These are phyloP conservation scores for Arthrobotrys iridis DNA, from an alignment of 2,329 filamentous ascomycete genomes.

Conservation along the genomic window DNA sequence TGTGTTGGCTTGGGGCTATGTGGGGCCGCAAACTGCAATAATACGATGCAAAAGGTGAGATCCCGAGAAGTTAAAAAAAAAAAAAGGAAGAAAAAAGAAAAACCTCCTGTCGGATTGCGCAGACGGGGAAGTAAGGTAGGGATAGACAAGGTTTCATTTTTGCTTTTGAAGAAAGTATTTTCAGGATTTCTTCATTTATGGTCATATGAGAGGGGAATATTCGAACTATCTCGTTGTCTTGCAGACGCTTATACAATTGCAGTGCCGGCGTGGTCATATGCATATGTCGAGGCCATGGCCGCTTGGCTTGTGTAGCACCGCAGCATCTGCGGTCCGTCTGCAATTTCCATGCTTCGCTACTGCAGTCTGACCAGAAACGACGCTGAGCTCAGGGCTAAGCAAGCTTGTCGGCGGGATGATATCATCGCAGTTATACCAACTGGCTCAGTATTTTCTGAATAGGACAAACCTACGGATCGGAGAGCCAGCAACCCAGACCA, in stretches of 20 bases:
- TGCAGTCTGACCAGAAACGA: not conserved
- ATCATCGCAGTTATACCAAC: not conserved
- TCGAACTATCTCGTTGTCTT: not conserved
- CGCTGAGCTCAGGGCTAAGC: not conserved
- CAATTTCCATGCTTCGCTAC: not conserved
- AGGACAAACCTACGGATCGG: not conserved
- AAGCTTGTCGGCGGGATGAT: not conserved
- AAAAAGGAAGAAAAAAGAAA: conserved; percentile 17
- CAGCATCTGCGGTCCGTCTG: not conserved
- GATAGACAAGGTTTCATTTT: conserved; percentile 21
- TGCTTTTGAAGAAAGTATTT: conserved; percentile 16
- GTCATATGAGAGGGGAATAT: no score
- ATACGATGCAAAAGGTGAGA: conserved; percentile 30
- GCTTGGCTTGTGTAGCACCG: not conserved
- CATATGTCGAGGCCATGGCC: not conserved
- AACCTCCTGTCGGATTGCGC: not conserved
- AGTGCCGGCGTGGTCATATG: not conserved
- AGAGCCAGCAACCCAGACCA: not conserved
- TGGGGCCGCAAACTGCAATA: conserved; percentile 31
- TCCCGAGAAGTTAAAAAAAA: conserved; percentile 26
- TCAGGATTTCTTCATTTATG: not conserved
- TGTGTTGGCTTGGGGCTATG: conserved; percentile 11
- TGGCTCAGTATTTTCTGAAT: no score
- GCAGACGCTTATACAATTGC: no score
- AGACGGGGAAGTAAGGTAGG: not conserved